Conservation (phyloP, 2,329 filamentous ascomycete genomes). For the Cyclaneusma minus region DNA sequence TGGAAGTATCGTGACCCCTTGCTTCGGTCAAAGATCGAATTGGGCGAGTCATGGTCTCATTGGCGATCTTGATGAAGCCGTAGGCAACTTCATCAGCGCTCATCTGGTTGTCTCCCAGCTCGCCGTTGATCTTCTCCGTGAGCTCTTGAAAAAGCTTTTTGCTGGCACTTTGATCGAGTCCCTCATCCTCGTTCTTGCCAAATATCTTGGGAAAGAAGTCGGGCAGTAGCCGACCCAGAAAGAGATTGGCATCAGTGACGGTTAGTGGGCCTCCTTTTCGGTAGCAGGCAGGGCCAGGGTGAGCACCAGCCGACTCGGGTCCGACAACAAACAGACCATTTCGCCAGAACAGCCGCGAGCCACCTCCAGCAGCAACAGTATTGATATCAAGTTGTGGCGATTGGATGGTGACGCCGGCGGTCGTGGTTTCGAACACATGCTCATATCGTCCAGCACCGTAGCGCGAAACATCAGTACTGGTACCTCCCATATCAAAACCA, state of each 20-base stretch:
- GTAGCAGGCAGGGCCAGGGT: constrained; percentile 84
- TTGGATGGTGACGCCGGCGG: constrained; percentile 86
- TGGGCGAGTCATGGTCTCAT: constrained; percentile 81
- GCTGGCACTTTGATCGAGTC: constrained; percentile 62
- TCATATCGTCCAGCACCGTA: constrained; percentile 79
- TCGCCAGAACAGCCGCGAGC: constrained; percentile 70
- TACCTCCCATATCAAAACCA: constrained; percentile 90
- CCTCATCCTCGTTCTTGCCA: constrained; percentile 73
- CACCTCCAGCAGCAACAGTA: constrained; percentile 82
- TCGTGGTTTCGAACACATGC: constrained; percentile 88
- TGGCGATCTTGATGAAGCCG: constrained; percentile 79
- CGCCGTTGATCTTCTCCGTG: constrained; percentile 61
- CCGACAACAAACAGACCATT: constrained; percentile 87
- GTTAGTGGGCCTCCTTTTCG: constrained; percentile 78
- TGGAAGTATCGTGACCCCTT: constrained; percentile 79
- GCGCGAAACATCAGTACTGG: constrained; percentile 78
- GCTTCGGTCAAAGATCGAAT: constrained; percentile 86
- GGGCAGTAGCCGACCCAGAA: constrained; percentile 68
- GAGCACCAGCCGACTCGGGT: constrained; percentile 75
- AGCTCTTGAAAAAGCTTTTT: constrained; percentile 61
- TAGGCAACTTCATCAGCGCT: constrained; percentile 73
- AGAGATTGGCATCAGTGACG: constrained; percentile 86
- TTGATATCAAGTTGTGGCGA: constrained; percentile 90
- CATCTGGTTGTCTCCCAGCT: constrained; percentile 54
- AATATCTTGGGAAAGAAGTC: constrained; percentile 96